Base-by-base conservation (phyloP, 2,329 filamentous ascomycete species). In the Stemphylium vesicarium region DNA sequence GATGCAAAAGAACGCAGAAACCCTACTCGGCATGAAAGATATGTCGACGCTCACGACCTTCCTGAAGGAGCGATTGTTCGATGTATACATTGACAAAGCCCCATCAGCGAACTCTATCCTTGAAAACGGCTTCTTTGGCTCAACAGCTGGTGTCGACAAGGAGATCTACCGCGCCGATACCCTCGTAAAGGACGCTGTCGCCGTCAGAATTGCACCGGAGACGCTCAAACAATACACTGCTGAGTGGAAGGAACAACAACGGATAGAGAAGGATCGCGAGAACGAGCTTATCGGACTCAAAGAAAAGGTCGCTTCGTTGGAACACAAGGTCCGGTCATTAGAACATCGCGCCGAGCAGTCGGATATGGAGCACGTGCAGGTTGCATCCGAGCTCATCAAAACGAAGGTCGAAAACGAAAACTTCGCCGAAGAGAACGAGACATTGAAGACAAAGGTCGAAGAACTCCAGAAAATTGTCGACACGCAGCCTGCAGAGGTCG, bases 61-160 rank as follows among this genome's bases (percentile, higher is more conserved):
- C 78, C 81, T 99, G 22, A 96, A 97, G 73, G 95, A 99, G 75
- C 90, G 90, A 63, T 72, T 99, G 0, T 99, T 99, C 62, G 95
- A 99, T 70, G 92, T 92, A 35, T 99, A 99, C 75, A 97, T 99
- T 60, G 95, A 99, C 76, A 90, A 92, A 66, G 86, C 92, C 7
- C 95, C 95, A 0, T 96, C 92, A 2, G 88, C 92, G n/a, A 92
- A 88, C 45, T 96, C 92, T 13, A 89, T 99, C 42, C 85, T 98
- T 1, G 95, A 99, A 75, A 96, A 92, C 38, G 95, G 95, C 12
- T 99, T 99, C 81, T 99, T 99, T 70, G 95, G 95, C 73, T 94
- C 92, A 20, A 92, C 91, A 31, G 88, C 88, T n/a, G 90, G 87
- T 63, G 84, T 92, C 11, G 95, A 99, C 72, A 97, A 96, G 76